A percentile compares a stretch with the other conserved stretches of the same genome.
Evolutionary conservation across 176 grass and related monocot genomes (phyloP).

Genomic region (Poa annua): DNA sequence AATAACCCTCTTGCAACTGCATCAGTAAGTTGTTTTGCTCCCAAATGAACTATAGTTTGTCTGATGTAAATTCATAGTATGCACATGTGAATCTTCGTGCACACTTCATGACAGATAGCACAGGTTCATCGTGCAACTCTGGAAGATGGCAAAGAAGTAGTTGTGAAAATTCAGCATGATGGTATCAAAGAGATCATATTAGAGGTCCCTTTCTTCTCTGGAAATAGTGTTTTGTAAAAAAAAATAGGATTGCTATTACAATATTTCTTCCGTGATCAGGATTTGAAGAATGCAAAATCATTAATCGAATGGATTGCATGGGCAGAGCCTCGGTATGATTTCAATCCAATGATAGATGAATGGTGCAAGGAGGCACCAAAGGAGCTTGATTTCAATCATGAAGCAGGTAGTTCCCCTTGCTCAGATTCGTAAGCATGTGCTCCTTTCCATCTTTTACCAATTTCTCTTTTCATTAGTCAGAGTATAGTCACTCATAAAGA

Average conservation of each 20-base stretch:
- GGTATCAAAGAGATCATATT: slow-evolving; percentile 95
- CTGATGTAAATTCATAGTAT: slow-evolving; percentile 37
- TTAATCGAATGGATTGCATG: slow-evolving; percentile 97
- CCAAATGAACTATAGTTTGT: slow-evolving; percentile 32
- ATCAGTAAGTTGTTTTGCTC: slow-evolving; percentile 68
- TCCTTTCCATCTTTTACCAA: neutral
- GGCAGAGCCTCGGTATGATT: slow-evolving; percentile 93
- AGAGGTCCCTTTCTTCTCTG: slow-evolving; percentile 66
- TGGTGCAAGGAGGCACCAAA: slow-evolving; percentile 96
- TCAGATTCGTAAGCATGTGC: neutral
- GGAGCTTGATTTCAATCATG: slow-evolving; percentile 97
- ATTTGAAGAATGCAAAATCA: slow-evolving; percentile 97
- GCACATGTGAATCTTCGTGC: slow-evolving; percentile 32
- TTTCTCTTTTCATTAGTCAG: slow-evolving; percentile 12
- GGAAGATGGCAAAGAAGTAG: slow-evolving; percentile 83
- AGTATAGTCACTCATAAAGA: slow-evolving; percentile 9
- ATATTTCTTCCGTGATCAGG: slow-evolving; percentile 56
- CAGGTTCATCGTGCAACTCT: slow-evolving; percentile 95
- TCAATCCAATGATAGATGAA: slow-evolving; percentile 96
- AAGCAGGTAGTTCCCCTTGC: slow-evolving; percentile 77
- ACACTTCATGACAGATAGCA: slow-evolving; percentile 73
- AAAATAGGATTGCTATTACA: slow-evolving; percentile 18
- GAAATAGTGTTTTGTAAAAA: slow-evolving; percentile 12
- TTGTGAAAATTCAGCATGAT: slow-evolving; percentile 96
- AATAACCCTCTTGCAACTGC: slow-evolving; percentile 90